phyloP scores from a whole-genome alignment of 2,329 filamentous ascomycete genomes.

The Tolypocladium nubicola region DNA sequence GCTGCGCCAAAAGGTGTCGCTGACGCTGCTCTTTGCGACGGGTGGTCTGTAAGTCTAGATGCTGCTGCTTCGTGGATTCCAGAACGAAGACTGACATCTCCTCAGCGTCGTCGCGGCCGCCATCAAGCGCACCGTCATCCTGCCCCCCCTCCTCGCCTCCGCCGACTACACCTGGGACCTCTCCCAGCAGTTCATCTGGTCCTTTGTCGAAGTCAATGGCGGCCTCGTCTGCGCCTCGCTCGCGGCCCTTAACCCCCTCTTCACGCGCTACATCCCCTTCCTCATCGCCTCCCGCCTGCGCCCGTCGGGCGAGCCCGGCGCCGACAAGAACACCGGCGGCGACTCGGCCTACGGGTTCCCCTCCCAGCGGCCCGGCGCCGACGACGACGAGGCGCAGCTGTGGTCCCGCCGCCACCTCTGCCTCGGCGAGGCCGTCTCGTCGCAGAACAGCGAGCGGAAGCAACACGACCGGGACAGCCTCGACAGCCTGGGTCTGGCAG shows the following conservation, averaged over 20 bases:
- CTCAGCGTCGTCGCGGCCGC: conserved; percentile 16
- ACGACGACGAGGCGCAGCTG: conserved; percentile 14
- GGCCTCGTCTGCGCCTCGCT: conserved; percentile 39
- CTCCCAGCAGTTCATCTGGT: conserved; percentile 25
- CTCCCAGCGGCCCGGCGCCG: neutral
- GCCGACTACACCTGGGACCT: conserved; percentile 16
- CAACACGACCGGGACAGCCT: conserved; percentile 8
- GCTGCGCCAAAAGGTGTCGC: conserved; percentile 35
- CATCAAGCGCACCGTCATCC: conserved; percentile 16
- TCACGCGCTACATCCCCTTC: conserved; percentile 22
- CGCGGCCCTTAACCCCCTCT: conserved; percentile 38
- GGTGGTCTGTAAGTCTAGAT: conserved; percentile 14
- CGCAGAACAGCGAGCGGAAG: neutral
- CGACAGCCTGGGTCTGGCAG: conserved; percentile 8
- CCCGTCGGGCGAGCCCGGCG: conserved; percentile 3
- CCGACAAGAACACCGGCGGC: too few species aligned
- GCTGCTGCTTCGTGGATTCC: too few species aligned
- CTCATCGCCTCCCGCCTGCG: conserved; percentile 13
- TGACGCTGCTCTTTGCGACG: conserved; percentile 32
- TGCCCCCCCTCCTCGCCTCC: conserved; percentile 11
- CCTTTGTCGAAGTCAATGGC: conserved; percentile 36
- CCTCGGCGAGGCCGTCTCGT: neutral
- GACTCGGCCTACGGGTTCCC: conserved; percentile 10
- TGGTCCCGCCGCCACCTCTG: conserved; percentile 5
- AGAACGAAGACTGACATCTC: neutral